Conservation (phyloP, 2,329 filamentous ascomycete species). For the Xylaria polymorpha region DNA sequence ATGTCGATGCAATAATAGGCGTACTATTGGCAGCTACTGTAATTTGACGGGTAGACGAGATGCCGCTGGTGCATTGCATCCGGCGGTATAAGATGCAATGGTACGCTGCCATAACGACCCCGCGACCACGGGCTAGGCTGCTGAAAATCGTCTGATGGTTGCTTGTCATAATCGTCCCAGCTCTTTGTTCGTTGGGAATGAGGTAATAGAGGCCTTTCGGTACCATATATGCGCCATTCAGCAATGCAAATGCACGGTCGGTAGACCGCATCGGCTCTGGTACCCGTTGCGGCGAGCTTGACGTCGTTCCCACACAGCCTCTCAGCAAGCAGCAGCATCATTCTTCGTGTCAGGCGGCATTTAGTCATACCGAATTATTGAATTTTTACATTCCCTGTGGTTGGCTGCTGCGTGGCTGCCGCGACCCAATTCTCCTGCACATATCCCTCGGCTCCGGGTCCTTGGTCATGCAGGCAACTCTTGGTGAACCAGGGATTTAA, state of each 20-base stretch:
- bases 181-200: background rate
- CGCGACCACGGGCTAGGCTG: background rate
- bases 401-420: too few species aligned
- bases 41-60: background rate
- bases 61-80: background rate
- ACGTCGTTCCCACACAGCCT: conserved; percentile 8
- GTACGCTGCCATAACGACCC: conserved; percentile 6
- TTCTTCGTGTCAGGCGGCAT: background rate
- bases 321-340: background rate
- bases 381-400: background rate
- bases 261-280: background rate
- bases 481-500: conserved; percentile 3
- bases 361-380: conserved; percentile 1
- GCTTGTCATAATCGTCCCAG: background rate
- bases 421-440: background rate
- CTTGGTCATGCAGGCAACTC: conserved; percentile 10
- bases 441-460: conserved; percentile 13
- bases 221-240: background rate
- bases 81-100: conserved; percentile 6
- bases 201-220: background rate
- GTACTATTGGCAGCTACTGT: background rate
- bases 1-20: background rate
- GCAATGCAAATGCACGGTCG: background rate
- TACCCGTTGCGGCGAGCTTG: background rate
- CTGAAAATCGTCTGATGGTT: background rate